Evolutionary conservation across 768 basidiomycete species (phyloP).

Genomic region (Boletus edulis): DNA sequence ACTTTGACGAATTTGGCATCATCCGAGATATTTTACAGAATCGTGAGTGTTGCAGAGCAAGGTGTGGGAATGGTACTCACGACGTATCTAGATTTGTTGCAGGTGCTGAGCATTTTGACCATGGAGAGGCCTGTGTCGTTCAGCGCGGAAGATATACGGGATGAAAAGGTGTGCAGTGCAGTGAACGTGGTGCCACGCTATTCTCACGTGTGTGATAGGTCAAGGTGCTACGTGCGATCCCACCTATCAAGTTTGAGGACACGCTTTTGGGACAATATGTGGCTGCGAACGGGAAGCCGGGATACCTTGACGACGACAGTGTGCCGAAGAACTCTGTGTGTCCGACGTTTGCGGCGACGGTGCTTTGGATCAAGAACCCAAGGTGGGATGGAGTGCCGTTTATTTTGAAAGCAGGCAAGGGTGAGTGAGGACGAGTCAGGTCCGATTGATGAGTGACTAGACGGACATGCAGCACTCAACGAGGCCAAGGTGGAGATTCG

Average conservation of each 20-base stretch:
- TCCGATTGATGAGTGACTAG: conserved; percentile 10
- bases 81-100: conserved; percentile 70
- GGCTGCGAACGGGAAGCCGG: conserved; percentile 86
- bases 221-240: conserved; percentile 92
- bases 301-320: conserved; percentile 96
- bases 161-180: conserved; percentile 77
- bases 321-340: conserved; percentile 91
- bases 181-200: not conserved
- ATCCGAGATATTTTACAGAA: conserved; percentile 98
- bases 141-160: conserved; percentile 94
- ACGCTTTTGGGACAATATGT: conserved; percentile 95
- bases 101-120: conserved; percentile 90
- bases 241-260: conserved; percentile 73
- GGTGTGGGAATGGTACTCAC: conserved; percentile 6
- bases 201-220: conserved; percentile 53
- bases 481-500: conserved; percentile 99
- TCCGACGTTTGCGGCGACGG: conserved; percentile 91
- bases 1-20: conserved; percentile 99
- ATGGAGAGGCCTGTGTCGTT: conserved; percentile 99
- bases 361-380: conserved; percentile 90
- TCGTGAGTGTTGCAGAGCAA: conserved; percentile 58
- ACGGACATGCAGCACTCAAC: conserved; percentile 68
- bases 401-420: conserved; percentile 98
- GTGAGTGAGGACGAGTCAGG: conserved; percentile 40
- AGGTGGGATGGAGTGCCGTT: conserved; percentile 99